These are phyloP conservation scores for Myriosclerotinia duriaeana DNA, from an alignment of 2,329 filamentous ascomycete species.

Conservation along the genomic window DNA sequence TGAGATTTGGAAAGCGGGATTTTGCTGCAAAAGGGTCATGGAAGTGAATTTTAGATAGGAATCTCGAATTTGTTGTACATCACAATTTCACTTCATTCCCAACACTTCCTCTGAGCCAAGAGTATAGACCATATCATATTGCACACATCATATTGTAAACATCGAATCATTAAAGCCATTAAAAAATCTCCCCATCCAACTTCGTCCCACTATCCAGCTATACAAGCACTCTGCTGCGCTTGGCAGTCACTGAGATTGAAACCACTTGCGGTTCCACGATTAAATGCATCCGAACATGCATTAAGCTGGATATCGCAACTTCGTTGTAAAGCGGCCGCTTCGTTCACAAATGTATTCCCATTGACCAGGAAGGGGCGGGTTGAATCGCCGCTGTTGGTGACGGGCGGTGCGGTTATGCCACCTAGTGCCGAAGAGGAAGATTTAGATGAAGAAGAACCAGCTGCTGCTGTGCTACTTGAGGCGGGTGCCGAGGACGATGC, in stretches of 20 bases:
- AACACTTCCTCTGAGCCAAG: too few relatives aligned
- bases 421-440: slow-evolving; percentile 42
- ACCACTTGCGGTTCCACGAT: slow-evolving; percentile 44
- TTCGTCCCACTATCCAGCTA: background rate
- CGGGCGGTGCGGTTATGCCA: slow-evolving; percentile 50
- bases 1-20: too few relatives aligned
- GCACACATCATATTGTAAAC: too few relatives aligned
- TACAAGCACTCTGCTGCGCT: slow-evolving; percentile 32
- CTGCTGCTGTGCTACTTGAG: background rate
- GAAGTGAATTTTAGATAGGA: too few relatives aligned
- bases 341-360: slow-evolving; percentile 57
- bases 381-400: slow-evolving; percentile 50
- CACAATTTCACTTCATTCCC: too few relatives aligned
- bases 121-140: too few relatives aligned
- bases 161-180: background rate
- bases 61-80: too few relatives aligned
- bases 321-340: slow-evolving; percentile 55
- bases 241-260: slow-evolving; percentile 32
- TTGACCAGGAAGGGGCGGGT: slow-evolving; percentile 56
- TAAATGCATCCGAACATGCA: slow-evolving; percentile 56
- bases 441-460: background rate
- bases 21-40: too few relatives aligned
- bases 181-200: too few relatives aligned
- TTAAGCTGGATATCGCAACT: slow-evolving; percentile 65
- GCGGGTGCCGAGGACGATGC: background rate